Evolutionary conservation across 2,329 filamentous ascomycete species (phyloP), one percentile per base, ranked within the genome.

Genomic region (Penicillium sp.): DNA sequence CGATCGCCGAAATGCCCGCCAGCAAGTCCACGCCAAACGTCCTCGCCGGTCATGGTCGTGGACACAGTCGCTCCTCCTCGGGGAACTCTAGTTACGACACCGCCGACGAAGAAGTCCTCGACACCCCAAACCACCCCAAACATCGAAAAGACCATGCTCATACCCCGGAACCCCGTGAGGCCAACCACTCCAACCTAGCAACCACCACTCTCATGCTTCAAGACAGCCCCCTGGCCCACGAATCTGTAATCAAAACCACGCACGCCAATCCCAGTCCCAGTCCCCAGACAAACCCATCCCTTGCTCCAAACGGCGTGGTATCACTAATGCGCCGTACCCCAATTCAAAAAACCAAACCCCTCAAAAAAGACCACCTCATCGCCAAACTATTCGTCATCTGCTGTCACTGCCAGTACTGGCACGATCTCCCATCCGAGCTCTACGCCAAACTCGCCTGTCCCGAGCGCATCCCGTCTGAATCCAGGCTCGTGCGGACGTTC

Each of bases 301-400:
- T 60, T 25, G 20, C 57, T n/a, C 55, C 41, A 10, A 38, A 49
- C 37, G 57, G 51, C 0, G 34, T 63, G 0, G n/a, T 60, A 10
- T 55, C 34, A 35, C 55, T 60, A 17, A 50, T 62, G 11, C 52
- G 58, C 15, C 59, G 58, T 45, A 67, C 57, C 37, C 54, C 62
- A 39, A 41, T 53, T 7, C 62, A 64, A 54, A 63, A 61, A 25
- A n/a, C 52, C 15, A 69, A 61, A 28, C 10, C 45, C 20, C 38
- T 55, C 17, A 57, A 53, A 25, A 58, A 64, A 22, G 63, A 65
- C 31, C 67, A 71, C 54, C 54, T 69, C 10, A 60, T 78, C 43
- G 67, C 68, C 25, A 79, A 79, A 56, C 58, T 76, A 12, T 79
- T 79, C 57, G 75, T 79, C 17, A 76, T 79, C 42, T 79, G 77